Evolutionary conservation across 208 protist species (phyloP).

Genomic region (Trypanosoma avium): DNA sequence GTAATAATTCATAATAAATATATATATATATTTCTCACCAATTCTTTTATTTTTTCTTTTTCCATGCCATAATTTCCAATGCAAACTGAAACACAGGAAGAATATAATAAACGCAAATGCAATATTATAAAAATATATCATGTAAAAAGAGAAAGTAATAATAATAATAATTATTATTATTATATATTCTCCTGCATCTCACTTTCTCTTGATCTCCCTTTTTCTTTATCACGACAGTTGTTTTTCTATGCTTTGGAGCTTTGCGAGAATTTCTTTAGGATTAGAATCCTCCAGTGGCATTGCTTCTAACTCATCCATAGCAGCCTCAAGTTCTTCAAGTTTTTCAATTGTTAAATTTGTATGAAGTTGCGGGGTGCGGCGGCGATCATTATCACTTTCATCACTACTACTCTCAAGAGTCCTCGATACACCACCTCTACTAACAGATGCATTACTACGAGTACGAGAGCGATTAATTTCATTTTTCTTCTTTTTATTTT

Average conservation of each 20-base stretch:
- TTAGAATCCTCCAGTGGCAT: slow-evolving; percentile 12
- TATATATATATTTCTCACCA: slow-evolving; percentile 6
- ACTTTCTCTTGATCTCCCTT: neutral
- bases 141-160: no score
- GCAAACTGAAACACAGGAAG: no score
- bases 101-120: no score
- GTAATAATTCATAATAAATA: no score
- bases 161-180: no score
- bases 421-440: no score
- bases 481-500: slow-evolving; percentile 4
- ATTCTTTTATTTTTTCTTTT: slow-evolving; percentile 11
- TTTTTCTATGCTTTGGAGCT: slow-evolving; percentile 19
- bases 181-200: neutral
- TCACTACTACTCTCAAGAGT: slow-evolving; percentile 3
- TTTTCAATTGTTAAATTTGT: slow-evolving; percentile 10
- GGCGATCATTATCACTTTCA: neutral
- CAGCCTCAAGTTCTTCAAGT: slow-evolving; percentile 15
- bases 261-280: slow-evolving; percentile 18
- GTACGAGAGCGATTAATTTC: neutral
- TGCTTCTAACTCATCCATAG: slow-evolving; percentile 22
- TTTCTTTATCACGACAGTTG: neutral
- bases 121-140: no score
- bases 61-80: no score
- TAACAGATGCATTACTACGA: neutral
- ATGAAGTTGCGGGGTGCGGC: neutral